These are phyloP conservation scores for Trichophyton rubrum DNA, from an alignment of 2,329 filamentous ascomycete species.

Conservation along the genomic window DNA sequence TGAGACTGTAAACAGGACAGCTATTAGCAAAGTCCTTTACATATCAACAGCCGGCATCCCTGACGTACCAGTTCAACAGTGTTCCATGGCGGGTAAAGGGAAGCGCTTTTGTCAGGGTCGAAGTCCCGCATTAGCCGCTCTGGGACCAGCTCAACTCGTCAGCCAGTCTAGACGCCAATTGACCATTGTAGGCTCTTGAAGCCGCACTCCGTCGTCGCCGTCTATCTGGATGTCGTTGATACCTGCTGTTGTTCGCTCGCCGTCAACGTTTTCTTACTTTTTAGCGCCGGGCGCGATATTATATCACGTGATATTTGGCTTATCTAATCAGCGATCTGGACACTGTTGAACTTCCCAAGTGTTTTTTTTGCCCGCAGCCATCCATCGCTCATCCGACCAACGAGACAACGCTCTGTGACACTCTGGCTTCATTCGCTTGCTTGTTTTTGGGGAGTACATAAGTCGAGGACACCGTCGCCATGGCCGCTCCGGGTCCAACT, in stretches of 20 bases:
- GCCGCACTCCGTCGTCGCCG: no score
- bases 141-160: background rate
- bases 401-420: background rate
- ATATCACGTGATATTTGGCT: background rate
- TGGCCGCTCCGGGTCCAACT: slow-evolving; percentile 42
- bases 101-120: slow-evolving; percentile 25
- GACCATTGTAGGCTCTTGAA: background rate
- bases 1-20: slow-evolving; percentile 38
- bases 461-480: slow-evolving; percentile 5
- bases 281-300: background rate
- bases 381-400: background rate
- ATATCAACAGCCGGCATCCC: background rate
- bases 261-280: background rate
- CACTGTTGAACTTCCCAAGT: slow-evolving; percentile 2
- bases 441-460: background rate
- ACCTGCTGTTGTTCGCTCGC: background rate
- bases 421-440: background rate
- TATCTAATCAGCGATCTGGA: slow-evolving; percentile 2
- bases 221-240: background rate
- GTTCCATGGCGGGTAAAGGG: slow-evolving; percentile 27
- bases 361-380: background rate
- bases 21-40: background rate
- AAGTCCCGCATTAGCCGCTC: slow-evolving; percentile 30
- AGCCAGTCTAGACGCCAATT: background rate
- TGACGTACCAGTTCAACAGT: slow-evolving; percentile 28